These are phyloP conservation scores for Plasmodium yoelii DNA, from an alignment of 169 alveolate species.

Conservation along the genomic window DNA sequence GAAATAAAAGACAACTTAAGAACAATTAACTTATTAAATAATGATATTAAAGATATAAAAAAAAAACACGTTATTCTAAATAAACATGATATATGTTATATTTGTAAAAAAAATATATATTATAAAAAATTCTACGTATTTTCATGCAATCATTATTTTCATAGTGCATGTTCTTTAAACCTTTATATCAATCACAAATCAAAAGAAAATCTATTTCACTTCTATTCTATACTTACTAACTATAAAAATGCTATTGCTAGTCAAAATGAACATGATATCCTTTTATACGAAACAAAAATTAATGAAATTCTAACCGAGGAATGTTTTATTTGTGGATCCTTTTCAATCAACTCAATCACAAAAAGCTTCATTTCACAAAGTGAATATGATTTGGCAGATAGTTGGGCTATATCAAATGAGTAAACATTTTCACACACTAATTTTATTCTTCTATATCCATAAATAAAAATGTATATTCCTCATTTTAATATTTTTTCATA, in stretches of 20 bases:
- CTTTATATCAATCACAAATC: conserved; percentile 56
- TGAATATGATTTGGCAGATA: conserved; percentile 50
- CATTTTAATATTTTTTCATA: not conserved
- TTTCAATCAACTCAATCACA: conserved; percentile 58
- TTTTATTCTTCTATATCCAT: not conserved
- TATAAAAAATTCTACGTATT: conserved; percentile 68
- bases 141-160: conserved; percentile 76
- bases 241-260: conserved; percentile 61
- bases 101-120: conserved; percentile 69
- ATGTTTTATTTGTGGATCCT: conserved; percentile 71
- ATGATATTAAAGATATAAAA: conserved; percentile 43
- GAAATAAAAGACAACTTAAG: conserved; percentile 70
- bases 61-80: conserved; percentile 47
- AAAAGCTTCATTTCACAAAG: conserved; percentile 28
- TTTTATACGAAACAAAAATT: conserved; percentile 61
- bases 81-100: conserved; percentile 73
- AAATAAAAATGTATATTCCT: not conserved
- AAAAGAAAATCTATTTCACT: conserved; percentile 58
- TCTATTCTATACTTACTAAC: conserved; percentile 37
- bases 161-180: conserved; percentile 62
- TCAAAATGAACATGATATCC: conserved; percentile 47
- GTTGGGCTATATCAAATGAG: conserved; percentile 69
- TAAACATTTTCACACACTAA: not conserved
- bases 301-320: conserved; percentile 76
- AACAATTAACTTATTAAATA: conserved; percentile 62